Percentiles rank a stretch among this genome's conserved stretches.
These are phyloP conservation scores for Saxophila tyrrhenica DNA, from an alignment of 495 filamentous ascomycete genomes.

Conservation along the genomic window DNA sequence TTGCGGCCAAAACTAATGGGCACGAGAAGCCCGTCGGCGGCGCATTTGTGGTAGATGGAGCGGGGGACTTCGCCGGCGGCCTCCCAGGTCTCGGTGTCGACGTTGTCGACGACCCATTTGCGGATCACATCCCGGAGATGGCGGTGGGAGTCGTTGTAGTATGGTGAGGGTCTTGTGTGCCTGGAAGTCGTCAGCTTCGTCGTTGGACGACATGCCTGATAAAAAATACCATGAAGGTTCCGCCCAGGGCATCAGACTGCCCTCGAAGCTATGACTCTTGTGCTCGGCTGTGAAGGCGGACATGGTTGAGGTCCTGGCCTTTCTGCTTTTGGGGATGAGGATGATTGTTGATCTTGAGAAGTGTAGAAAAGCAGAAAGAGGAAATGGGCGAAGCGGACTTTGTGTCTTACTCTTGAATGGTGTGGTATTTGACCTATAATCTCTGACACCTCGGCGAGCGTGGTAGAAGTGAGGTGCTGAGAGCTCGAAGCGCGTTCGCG, in stretches of 20 bases:
- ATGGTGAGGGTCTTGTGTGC: constrained; percentile 17
- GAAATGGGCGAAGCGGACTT: background rate
- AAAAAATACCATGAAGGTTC: background rate
- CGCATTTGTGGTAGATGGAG: constrained; percentile 16
- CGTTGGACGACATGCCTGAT: too few relatives aligned
- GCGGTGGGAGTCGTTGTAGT: constrained; percentile 20
- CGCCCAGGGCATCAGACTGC: background rate
- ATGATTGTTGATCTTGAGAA: background rate
- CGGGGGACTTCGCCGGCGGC: constrained; percentile 14
- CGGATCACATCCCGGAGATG: constrained; percentile 16
- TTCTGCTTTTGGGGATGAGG: background rate
- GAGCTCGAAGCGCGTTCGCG: background rate
- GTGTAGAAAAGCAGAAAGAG: too few relatives aligned
- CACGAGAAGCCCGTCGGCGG: constrained; percentile 16
- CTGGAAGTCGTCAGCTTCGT: too few relatives aligned
- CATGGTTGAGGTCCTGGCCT: background rate
- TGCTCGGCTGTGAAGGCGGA: background rate
- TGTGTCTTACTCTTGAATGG: background rate
- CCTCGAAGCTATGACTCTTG: background rate
- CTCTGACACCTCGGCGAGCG: background rate
- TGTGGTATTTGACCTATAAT: background rate
- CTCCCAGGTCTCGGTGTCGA: constrained; percentile 10
- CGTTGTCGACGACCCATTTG: constrained; percentile 20
- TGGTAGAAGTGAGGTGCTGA: background rate
- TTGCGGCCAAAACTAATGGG: constrained; percentile 17